These are phyloP conservation scores for Eurotiales sp. DNA, from an alignment of 2,329 filamentous ascomycete species.

Conservation along the genomic window DNA sequence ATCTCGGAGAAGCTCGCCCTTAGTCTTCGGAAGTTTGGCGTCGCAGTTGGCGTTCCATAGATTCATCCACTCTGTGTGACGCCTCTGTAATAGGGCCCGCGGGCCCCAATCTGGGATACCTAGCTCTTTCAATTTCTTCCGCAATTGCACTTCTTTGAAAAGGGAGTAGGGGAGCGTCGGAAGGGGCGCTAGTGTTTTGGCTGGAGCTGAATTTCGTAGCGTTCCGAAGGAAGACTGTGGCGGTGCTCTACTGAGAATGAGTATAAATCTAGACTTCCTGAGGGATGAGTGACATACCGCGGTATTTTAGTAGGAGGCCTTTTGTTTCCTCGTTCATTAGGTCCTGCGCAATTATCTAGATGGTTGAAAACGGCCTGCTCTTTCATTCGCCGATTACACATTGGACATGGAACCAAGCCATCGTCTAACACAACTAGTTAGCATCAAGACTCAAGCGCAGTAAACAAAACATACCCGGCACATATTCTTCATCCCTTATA, in stretches of 20 bases:
- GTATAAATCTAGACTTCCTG: constrained; percentile 9
- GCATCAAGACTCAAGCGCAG: constrained; percentile 13
- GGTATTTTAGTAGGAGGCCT: constrained; percentile 16
- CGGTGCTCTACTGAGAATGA: constrained; percentile 17
- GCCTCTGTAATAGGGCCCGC: constrained; percentile 66
- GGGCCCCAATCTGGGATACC: constrained; percentile 70
- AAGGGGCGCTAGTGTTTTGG: constrained; percentile 58
- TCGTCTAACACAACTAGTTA: constrained; percentile 52
- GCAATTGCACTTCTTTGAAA: constrained; percentile 72
- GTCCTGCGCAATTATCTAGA: constrained; percentile 62
- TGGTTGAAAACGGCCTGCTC: constrained; percentile 73
- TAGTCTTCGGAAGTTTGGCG: constrained; percentile 66
- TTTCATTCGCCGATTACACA: constrained; percentile 78
- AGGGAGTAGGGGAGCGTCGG: constrained; percentile 82
- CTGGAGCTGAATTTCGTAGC: neutral
- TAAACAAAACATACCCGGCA: constrained; percentile 26
- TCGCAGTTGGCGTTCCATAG: constrained; percentile 98
- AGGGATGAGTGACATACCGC: constrained; percentile 22
- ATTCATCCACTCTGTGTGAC: constrained; percentile 91
- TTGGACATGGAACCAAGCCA: constrained; percentile 77
- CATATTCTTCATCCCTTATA: constrained; percentile 38
- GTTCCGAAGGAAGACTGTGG: constrained; percentile 3
- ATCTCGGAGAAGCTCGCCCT: constrained; percentile 69
- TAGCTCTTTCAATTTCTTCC: constrained; percentile 76
- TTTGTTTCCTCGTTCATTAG: constrained; percentile 16